A percentile compares a stretch with the other conserved stretches of the same genome.
phyloP scores from a whole-genome alignment of 2,329 filamentous ascomycete species.

The Aspergillus brunneoviolaceus region DNA sequence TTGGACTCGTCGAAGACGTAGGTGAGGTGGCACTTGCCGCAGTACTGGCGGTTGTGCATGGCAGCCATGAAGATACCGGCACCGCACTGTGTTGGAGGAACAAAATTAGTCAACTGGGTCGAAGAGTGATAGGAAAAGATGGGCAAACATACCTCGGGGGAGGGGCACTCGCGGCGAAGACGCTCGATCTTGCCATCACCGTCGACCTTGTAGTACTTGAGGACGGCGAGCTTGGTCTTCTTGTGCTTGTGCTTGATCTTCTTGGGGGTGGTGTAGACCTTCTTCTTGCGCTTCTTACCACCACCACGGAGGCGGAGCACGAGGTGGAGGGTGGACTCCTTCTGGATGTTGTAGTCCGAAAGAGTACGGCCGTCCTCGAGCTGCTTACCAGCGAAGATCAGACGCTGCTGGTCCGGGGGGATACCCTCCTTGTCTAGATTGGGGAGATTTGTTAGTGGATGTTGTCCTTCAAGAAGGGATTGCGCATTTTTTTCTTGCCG shows the following conservation, averaged over 20 bases:
- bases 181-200: constrained; percentile 99
- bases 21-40: constrained; percentile 69
- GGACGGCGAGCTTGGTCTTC: constrained; percentile 99
- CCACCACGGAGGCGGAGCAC: constrained; percentile 98
- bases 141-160: constrained; percentile 69
- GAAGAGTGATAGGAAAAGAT: background rate
- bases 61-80: constrained; percentile 99
- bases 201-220: constrained; percentile 99
- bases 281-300: constrained; percentile 99
- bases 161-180: constrained; percentile 94
- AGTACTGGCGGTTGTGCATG: constrained; percentile 99
- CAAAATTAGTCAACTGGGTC: constrained; percentile 35
- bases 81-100: constrained; percentile 68
- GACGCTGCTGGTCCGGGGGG: constrained; percentile 96
- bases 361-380: constrained; percentile 99
- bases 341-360: constrained; percentile 99
- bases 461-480: background rate
- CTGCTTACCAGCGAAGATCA: constrained; percentile 99
- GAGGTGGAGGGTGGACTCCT: constrained; percentile 98
- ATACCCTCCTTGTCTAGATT: constrained; percentile 96
- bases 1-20: constrained; percentile 69
- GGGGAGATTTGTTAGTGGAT: background rate
- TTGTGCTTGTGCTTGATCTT: constrained; percentile 99
- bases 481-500: background rate
- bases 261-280: constrained; percentile 99